phyloP scores from a whole-genome alignment of 257 asterid genomes.

The Salvia hispanica region DNA sequence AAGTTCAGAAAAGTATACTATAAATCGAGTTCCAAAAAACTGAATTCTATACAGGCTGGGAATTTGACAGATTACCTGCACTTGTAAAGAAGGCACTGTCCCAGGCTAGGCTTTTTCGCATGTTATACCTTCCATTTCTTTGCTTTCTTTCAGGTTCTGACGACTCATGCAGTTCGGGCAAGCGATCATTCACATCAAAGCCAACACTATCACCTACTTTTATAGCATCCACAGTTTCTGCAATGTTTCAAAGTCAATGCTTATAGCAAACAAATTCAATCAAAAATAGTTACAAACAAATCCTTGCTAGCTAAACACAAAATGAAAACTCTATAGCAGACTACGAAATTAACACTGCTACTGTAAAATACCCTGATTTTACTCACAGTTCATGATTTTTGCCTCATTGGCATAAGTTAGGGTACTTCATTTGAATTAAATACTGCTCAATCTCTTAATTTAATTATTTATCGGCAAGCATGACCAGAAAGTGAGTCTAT shows the following conservation, averaged over 20 bases:
- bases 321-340: not conserved
- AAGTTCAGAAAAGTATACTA: slow-evolving; percentile 10
- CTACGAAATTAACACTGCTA: not conserved
- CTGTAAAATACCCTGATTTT: too few relatives aligned
- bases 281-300: slow-evolving; percentile 4
- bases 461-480: not conserved
- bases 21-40: slow-evolving; percentile 7
- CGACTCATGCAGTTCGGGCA: slow-evolving; percentile 58
- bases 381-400: too few relatives aligned
- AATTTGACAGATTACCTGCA: slow-evolving; percentile 61
- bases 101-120: slow-evolving; percentile 98
- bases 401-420: not conserved
- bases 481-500: not conserved
- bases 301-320: not conserved
- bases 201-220: slow-evolving; percentile 30
- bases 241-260: slow-evolving; percentile 1
- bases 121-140: slow-evolving; percentile 65
- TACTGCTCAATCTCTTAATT: not conserved
- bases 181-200: slow-evolving; percentile 33
- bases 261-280: slow-evolving; percentile 14
- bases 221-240: slow-evolving; percentile 44
- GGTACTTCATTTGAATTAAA: slow-evolving; percentile 5
- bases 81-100: slow-evolving; percentile 91
- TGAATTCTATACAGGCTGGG: not conserved
- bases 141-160: slow-evolving; percentile 51